Percentiles rank a stretch among this genome's conserved stretches.
Conservation (phyloP, 768 basidiomycete species). For the Serendipita sp. region DNA sequence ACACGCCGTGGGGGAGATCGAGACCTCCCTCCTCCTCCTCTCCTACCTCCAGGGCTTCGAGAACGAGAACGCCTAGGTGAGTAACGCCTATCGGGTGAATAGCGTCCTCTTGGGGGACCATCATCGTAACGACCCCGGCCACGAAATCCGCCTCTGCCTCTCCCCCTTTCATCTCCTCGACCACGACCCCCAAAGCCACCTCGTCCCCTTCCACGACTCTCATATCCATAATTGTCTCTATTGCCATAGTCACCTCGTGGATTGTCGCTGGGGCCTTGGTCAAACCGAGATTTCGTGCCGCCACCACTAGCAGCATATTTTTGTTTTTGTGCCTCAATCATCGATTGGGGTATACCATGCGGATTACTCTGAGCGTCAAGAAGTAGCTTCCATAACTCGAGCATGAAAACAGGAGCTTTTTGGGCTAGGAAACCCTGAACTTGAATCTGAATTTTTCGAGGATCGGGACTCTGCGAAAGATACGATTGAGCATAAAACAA, state of each 20-base stretch:
- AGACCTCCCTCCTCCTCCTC: conserved; percentile 26
- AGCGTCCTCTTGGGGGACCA: conserved; percentile 20
- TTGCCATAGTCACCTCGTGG: conserved; percentile 39
- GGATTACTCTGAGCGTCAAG: conserved; percentile 81
- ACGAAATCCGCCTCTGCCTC: conserved; percentile 22
- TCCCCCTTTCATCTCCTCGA: conserved; percentile 20
- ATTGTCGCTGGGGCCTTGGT: neutral
- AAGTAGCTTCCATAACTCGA: conserved; percentile 74
- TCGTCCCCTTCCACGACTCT: conserved; percentile 35
- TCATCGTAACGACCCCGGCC: conserved; percentile 31
- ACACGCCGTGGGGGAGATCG: conserved; percentile 16
- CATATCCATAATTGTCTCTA: conserved; percentile 27
- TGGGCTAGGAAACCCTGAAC: conserved; percentile 84
- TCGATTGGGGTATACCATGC: conserved; percentile 76
- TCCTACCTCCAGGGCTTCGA: conserved; percentile 26
- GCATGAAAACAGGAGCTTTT: conserved; percentile 77
- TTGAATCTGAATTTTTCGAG: conserved; percentile 89
- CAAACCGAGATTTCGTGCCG: neutral
- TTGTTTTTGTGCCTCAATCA: conserved; percentile 83
- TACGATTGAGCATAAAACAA: neutral
- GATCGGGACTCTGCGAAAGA: conserved; percentile 57
- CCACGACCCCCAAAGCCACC: conserved; percentile 30
- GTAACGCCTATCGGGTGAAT: conserved; percentile 29
- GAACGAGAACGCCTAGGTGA: conserved; percentile 29
- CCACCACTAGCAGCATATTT: conserved; percentile 35